Percentiles rank a stretch among this genome's conserved stretches.
These are phyloP conservation scores for Aureoboletus auriporus DNA, from an alignment of 768 basidiomycete species.

Conservation along the genomic window DNA sequence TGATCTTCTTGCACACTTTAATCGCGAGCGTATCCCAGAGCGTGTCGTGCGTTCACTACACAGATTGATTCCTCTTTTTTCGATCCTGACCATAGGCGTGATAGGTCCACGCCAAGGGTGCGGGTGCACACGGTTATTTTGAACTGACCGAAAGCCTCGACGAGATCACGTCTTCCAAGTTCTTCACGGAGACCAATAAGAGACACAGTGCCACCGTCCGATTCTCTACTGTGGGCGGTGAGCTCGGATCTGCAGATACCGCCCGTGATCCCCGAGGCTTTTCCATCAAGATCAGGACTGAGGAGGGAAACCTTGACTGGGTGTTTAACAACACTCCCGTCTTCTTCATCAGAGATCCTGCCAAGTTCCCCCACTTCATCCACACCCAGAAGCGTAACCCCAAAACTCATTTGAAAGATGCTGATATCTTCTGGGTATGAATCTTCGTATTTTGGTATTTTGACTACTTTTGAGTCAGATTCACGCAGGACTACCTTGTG, in stretches of 20 bases:
- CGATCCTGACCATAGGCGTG: slow-evolving; percentile 22
- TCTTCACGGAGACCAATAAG: slow-evolving; percentile 65
- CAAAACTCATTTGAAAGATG: slow-evolving; percentile 86
- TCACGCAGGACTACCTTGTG: slow-evolving; percentile 74
- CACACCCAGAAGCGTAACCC: slow-evolving; percentile 93
- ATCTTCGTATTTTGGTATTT: not conserved
- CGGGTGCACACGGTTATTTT: slow-evolving; percentile 92
- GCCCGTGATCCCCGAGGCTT: slow-evolving; percentile 94
- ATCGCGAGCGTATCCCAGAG: slow-evolving; percentile 94
- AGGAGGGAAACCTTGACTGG: slow-evolving; percentile 90
- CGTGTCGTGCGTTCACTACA: slow-evolving; percentile 59
- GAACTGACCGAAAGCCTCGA: slow-evolving; percentile 82
- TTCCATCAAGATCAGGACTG: slow-evolving; percentile 83
- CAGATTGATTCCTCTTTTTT: not conserved
- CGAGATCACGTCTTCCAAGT: slow-evolving; percentile 69
- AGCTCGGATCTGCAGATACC: slow-evolving; percentile 85
- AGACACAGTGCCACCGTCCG: slow-evolving; percentile 73
- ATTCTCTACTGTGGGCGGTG: slow-evolving; percentile 93
- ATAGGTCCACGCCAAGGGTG: slow-evolving; percentile 89
- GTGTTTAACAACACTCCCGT: slow-evolving; percentile 92
- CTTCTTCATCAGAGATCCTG: slow-evolving; percentile 84
- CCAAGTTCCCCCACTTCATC: slow-evolving; percentile 92
- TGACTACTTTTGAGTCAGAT: not conserved
- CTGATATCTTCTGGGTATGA: slow-evolving; percentile 77
- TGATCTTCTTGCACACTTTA: slow-evolving; percentile 88